phyloP scores from a whole-genome alignment of 2,329 filamentous ascomycete species.

The Daldinia sp. region DNA sequence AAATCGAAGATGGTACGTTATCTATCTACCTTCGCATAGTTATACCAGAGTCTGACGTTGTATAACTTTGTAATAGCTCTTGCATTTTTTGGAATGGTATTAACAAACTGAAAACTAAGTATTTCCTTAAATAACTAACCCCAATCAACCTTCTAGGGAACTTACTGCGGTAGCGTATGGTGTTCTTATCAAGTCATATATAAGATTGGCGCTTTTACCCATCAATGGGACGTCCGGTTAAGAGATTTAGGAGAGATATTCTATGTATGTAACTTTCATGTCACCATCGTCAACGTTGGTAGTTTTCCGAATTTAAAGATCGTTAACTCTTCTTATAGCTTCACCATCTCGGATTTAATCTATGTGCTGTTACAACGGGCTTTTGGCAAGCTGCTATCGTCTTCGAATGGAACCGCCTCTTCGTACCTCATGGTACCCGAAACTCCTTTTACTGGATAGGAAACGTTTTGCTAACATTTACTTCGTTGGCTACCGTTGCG shows the following conservation, averaged over 20 bases:
- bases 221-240: not conserved
- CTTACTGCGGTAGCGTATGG: not conserved
- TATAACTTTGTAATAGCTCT: not conserved
- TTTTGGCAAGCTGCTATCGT: not conserved
- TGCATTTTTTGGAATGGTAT: not conserved
- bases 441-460: not conserved
- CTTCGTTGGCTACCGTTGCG: not conserved
- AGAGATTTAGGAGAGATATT: not conserved
- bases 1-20: not conserved
- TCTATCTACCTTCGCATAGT: not conserved
- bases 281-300: no score
- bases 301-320: not conserved
- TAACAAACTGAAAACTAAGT: no score
- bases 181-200: not conserved
- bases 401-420: not conserved
- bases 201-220: not conserved
- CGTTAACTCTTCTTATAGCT: not conserved
- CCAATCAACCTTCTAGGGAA: not conserved
- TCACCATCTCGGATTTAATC: not conserved
- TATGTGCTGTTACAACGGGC: not conserved
- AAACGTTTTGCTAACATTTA: not conserved
- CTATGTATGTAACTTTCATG: not conserved
- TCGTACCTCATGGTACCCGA: not conserved
- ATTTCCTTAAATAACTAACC: no score
- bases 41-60: not conserved